Evolutionary conservation across 2,329 filamentous ascomycete genomes (phyloP).

Genomic region (Knufia fluminis): DNA sequence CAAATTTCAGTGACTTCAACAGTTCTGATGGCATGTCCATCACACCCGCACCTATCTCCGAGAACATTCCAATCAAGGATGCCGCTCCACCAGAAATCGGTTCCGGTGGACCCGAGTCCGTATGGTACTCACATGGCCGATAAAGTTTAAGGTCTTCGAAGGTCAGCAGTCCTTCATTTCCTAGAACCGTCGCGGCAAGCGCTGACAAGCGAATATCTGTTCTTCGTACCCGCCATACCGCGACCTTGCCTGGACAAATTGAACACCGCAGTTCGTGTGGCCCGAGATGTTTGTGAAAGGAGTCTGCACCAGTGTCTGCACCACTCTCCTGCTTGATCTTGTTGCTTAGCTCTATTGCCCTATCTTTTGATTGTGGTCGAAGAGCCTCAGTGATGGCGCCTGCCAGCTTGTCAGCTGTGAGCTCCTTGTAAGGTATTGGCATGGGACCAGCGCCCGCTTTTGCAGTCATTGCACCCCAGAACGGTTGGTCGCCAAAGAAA

Average conservation of each 20-base stretch:
- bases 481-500: slow-evolving; percentile 79
- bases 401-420: slow-evolving; percentile 58
- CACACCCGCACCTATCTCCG: slow-evolving; percentile 70
- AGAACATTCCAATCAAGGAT: slow-evolving; percentile 73
- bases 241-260: slow-evolving; percentile 56
- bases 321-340: slow-evolving; percentile 60
- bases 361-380: slow-evolving; percentile 49
- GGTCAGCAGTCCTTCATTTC: slow-evolving; percentile 54
- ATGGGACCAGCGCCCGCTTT: slow-evolving; percentile 62
- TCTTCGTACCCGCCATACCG: slow-evolving; percentile 65
- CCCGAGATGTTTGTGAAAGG: slow-evolving; percentile 63
- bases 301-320: slow-evolving; percentile 52
- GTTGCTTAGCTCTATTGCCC: slow-evolving; percentile 49
- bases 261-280: slow-evolving; percentile 60
- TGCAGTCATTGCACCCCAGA: slow-evolving; percentile 71
- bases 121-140: slow-evolving; percentile 59
- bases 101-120: slow-evolving; percentile 68
- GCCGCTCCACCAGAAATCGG: slow-evolving; percentile 68
- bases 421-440: slow-evolving; percentile 58
- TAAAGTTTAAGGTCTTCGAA: slow-evolving; percentile 63
- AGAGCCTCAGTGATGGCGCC: slow-evolving; percentile 54
- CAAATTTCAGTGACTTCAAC: slow-evolving; percentile 32
- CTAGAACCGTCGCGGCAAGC: slow-evolving; percentile 61
- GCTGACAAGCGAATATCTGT: slow-evolving; percentile 60
- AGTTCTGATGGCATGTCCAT: slow-evolving; percentile 59